These are phyloP conservation scores for Wallacemonas collosoma DNA, from an alignment of 208 protist genomes.

Conservation along the genomic window DNA sequence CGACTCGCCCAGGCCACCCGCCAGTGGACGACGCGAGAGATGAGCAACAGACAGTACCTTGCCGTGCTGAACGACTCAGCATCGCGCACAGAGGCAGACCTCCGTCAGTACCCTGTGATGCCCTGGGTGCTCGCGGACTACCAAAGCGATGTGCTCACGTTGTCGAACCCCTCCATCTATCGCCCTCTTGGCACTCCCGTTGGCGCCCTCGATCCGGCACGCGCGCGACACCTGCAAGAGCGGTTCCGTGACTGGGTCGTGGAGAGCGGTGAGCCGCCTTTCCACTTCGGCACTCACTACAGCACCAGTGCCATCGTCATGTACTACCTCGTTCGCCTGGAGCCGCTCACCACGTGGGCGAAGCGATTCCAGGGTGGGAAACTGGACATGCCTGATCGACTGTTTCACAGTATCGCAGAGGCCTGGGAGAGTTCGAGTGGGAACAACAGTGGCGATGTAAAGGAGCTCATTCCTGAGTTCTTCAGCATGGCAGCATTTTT, in stretches of 20 bases:
- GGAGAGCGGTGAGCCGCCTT: slow-evolving; percentile 71
- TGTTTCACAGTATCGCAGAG: slow-evolving; percentile 94
- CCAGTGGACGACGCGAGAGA: slow-evolving; percentile 77
- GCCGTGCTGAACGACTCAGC: slow-evolving; percentile 88
- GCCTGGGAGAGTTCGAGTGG: slow-evolving; percentile 81
- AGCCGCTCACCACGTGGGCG: slow-evolving; percentile 95
- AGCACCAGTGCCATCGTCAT: slow-evolving; percentile 94
- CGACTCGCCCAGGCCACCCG: slow-evolving; percentile 33
- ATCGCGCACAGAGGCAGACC: slow-evolving; percentile 87
- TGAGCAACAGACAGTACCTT: slow-evolving; percentile 94
- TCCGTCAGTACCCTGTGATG: slow-evolving; percentile 95
- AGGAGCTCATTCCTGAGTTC: slow-evolving; percentile 97
- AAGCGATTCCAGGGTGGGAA: slow-evolving; percentile 84
- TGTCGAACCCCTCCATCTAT: slow-evolving; percentile 75
- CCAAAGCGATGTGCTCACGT: slow-evolving; percentile 50
- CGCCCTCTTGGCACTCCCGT: slow-evolving; percentile 95
- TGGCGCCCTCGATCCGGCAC: slow-evolving; percentile 86
- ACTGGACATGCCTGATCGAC: slow-evolving; percentile 92
- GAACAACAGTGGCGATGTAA: slow-evolving; percentile 81
- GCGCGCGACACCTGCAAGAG: slow-evolving; percentile 60
- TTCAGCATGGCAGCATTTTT: slow-evolving; percentile 90
- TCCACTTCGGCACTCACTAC: slow-evolving; percentile 98
- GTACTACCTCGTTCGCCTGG: slow-evolving; percentile 95
- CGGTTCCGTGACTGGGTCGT: slow-evolving; percentile 85
- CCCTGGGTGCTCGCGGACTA: slow-evolving; percentile 94